phyloP scores from a whole-genome alignment of 495 filamentous ascomycete genomes.

The Penicillium simplicissimum region DNA sequence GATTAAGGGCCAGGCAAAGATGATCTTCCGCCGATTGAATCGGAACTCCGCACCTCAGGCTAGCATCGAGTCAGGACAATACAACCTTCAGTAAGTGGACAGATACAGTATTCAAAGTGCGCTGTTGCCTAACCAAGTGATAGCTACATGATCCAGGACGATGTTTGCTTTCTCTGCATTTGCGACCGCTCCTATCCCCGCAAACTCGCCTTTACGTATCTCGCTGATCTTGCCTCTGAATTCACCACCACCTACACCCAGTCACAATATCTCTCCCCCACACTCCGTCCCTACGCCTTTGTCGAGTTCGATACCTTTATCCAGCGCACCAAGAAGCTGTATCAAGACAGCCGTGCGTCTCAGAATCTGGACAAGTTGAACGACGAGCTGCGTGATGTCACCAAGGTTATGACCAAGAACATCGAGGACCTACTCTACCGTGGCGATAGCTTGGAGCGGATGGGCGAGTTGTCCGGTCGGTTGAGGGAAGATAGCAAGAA shows the following conservation, averaged over 20 bases:
- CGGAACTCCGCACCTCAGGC: conserved; percentile 88
- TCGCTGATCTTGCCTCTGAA: conserved; percentile 85
- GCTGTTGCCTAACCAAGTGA: conserved; percentile 8
- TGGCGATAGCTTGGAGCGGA: conserved; percentile 91
- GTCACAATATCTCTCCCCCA: conserved; percentile 68
- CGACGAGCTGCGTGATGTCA: conserved; percentile 95
- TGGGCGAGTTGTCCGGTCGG: conserved; percentile 89
- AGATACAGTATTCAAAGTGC: conserved; percentile 4
- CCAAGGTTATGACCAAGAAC: conserved; percentile 99
- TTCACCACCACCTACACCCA: conserved; percentile 83
- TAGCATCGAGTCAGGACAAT: conserved; percentile 82
- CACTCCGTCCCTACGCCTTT: conserved; percentile 88
- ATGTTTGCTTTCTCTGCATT: conserved; percentile 89
- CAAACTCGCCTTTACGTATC: conserved; percentile 98
- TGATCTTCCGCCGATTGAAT: conserved; percentile 82
- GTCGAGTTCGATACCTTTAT: conserved; percentile 99
- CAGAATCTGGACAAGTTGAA: conserved; percentile 87
- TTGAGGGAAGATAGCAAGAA: conserved; percentile 91
- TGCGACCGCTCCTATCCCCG: conserved; percentile 92
- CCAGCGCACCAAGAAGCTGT: conserved; percentile 85
- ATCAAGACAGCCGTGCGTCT: conserved; percentile 87
- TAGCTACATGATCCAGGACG: conserved; percentile 82
- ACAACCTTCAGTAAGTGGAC: conserved; percentile 76
- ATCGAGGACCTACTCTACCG: conserved; percentile 97
- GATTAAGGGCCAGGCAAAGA: conserved; percentile 87